Conservation (phyloP, 228 moss, liverwort and hornwort genomes). For the Sphagnum fallax region DNA sequence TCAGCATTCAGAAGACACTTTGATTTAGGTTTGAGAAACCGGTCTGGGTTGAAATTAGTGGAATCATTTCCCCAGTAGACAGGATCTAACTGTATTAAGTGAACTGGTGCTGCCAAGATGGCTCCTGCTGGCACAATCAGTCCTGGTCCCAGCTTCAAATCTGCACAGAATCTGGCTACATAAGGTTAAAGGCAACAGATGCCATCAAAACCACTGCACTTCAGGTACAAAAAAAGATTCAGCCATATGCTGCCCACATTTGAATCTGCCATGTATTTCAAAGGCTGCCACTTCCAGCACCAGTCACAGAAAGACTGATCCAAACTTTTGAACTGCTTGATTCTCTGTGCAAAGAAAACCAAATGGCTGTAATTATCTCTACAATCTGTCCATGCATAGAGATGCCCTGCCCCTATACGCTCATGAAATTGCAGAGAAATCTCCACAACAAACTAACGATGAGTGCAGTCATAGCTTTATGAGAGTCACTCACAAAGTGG, state of each 20-base stretch:
- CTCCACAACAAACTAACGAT: no score
- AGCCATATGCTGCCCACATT: neutral
- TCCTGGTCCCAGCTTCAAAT: constrained; percentile 19
- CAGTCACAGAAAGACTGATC: no score
- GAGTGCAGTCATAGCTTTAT: no score
- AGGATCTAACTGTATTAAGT: constrained; percentile 21
- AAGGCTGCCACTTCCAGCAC: neutral
- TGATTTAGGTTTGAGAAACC: constrained; percentile 10
- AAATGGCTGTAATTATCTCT: no score
- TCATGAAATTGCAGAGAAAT: no score
- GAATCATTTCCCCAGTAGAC: constrained; percentile 23
- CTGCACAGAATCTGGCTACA: constrained; percentile 7
- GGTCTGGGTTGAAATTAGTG: constrained; percentile 17
- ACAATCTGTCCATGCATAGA: no score
- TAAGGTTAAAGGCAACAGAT: neutral
- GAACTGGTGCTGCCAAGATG: constrained; percentile 21
- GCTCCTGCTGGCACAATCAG: constrained; percentile 24
- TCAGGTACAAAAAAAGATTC: neutral
- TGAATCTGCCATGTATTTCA: neutral
- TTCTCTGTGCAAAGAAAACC: no score
- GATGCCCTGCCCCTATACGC: no score
- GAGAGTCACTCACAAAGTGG: no score
- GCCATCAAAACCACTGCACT: neutral
- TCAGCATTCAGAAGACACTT: neutral
- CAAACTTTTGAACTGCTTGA: no score